These are phyloP conservation scores for Trichoderma sp. DNA, from an alignment of 2,329 filamentous ascomycete species.

Conservation along the genomic window DNA sequence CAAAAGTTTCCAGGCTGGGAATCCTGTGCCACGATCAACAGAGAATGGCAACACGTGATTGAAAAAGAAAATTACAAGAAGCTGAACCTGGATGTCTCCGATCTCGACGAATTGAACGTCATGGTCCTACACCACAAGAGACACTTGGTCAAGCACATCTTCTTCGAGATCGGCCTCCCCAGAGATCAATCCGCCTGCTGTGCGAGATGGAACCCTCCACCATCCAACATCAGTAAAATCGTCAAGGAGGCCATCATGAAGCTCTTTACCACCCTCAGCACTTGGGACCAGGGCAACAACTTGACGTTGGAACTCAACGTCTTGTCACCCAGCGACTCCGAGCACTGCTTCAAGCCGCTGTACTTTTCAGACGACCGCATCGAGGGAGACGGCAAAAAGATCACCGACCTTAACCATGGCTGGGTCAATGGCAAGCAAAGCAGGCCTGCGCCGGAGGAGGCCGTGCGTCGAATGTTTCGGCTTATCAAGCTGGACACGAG, in stretches of 20 bases:
- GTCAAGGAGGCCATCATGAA: constrained; percentile 27
- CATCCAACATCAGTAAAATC: constrained; percentile 13
- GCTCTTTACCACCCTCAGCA: constrained; percentile 33
- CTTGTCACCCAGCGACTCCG: constrained; percentile 35
- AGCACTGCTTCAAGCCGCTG: constrained; percentile 36
- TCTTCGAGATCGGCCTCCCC: constrained; percentile 31
- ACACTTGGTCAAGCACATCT: constrained; percentile 32
- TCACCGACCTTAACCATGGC: constrained; percentile 32
- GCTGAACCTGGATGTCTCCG: constrained; percentile 28
- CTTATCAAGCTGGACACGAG: constrained; percentile 9
- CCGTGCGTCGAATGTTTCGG: constrained; percentile 29
- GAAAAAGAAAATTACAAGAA: constrained; percentile 32
- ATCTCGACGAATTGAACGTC: constrained; percentile 27
- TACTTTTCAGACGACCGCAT: constrained; percentile 27
- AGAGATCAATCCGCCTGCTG: constrained; percentile 27
- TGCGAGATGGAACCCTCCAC: not conserved
- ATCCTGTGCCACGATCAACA: constrained; percentile 35
- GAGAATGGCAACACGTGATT: constrained; percentile 35
- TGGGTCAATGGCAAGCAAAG: constrained; percentile 32
- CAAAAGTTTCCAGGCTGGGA: constrained; percentile 34
- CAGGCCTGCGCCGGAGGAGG: constrained; percentile 25
- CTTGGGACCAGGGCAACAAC: constrained; percentile 27
- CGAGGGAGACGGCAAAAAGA: constrained; percentile 19
- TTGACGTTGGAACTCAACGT: constrained; percentile 36
- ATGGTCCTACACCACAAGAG: constrained; percentile 22